Percentiles rank a stretch among this genome's conserved stretches.
Evolutionary conservation across 1,284 basidiomycete genomes (phyloP).

Genomic region (Austroboletus niveus): DNA sequence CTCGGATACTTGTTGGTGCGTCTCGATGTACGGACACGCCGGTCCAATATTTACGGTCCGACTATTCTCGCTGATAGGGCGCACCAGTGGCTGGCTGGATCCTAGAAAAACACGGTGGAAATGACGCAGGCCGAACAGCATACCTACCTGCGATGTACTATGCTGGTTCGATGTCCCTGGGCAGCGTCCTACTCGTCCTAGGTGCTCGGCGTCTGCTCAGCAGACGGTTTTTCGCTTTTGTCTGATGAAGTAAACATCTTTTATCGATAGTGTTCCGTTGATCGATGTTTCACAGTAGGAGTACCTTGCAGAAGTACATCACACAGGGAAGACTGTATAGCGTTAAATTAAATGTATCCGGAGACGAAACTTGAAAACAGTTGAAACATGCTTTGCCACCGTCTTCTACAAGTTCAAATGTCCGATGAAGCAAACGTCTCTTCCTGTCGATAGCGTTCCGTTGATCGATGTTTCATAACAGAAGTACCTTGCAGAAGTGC

Average conservation of each 20-base stretch:
- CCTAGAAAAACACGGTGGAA: conserved; percentile 24
- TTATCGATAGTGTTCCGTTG: too few species aligned
- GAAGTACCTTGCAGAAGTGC: background rate
- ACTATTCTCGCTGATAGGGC: conserved; percentile 3
- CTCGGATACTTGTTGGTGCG: conserved; percentile 16
- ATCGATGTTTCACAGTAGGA: too few species aligned
- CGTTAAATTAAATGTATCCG: too few species aligned
- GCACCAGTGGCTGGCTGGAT: conserved; percentile 30
- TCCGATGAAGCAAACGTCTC: background rate
- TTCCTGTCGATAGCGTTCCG: background rate
- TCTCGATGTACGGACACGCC: too few species aligned
- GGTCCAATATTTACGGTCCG: too few species aligned
- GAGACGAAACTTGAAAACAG: too few species aligned
- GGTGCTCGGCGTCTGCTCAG: conserved; percentile 9
- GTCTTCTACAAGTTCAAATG: too few species aligned
- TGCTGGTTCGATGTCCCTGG: conserved; percentile 28
- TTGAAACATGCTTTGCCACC: too few species aligned
- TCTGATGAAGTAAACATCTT: too few species aligned
- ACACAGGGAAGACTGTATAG: too few species aligned
- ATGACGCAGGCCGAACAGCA: conserved; percentile 6
- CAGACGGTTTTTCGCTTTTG: conserved; percentile 1
- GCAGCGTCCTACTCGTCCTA: conserved; percentile 17
- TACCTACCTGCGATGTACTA: conserved; percentile 34
- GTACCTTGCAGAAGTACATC: too few species aligned
- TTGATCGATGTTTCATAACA: background rate